These are phyloP conservation scores for Penicillium alfredii DNA, from an alignment of 495 filamentous ascomycete species.

Conservation along the genomic window DNA sequence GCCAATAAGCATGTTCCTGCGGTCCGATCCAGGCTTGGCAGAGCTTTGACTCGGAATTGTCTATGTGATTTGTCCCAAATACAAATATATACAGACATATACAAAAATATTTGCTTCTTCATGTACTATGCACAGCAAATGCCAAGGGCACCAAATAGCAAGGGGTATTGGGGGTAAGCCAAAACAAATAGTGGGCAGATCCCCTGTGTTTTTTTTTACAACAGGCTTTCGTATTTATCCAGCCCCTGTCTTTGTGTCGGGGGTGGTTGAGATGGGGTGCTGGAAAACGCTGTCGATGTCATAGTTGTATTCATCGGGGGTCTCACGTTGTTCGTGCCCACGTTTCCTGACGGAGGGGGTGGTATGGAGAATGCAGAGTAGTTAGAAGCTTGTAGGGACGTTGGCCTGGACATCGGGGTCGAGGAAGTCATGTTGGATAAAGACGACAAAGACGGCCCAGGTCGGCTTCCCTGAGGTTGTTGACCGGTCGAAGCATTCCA, in stretches of 20 bases:
- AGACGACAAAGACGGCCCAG: conserved; percentile 22
- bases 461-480: conserved; percentile 15
- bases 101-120: no score
- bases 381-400: conserved; percentile 24
- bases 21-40: no score
- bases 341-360: conserved; percentile 30
- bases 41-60: no score
- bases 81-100: no score
- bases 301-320: conserved; percentile 16
- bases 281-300: conserved; percentile 16
- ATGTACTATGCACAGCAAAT: no score
- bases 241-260: conserved; percentile 49
- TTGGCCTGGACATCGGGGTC: conserved; percentile 14
- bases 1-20: no score
- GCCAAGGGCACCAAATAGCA: no score
- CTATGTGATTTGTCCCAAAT: no score
- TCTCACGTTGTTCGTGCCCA: conserved; percentile 13
- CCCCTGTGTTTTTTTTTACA: no score
- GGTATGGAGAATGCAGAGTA: conserved; percentile 45
- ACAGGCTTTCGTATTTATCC: conserved; percentile 75
- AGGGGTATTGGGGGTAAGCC: conserved; percentile 2
- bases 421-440: conserved; percentile 25
- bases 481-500: conserved; percentile 19
- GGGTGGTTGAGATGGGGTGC: conserved; percentile 24
- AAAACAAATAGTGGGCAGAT: no score